Evolutionary conservation across 805 yeast genomes (phyloP).

Genomic region (Hanseniaspora singularis): DNA sequence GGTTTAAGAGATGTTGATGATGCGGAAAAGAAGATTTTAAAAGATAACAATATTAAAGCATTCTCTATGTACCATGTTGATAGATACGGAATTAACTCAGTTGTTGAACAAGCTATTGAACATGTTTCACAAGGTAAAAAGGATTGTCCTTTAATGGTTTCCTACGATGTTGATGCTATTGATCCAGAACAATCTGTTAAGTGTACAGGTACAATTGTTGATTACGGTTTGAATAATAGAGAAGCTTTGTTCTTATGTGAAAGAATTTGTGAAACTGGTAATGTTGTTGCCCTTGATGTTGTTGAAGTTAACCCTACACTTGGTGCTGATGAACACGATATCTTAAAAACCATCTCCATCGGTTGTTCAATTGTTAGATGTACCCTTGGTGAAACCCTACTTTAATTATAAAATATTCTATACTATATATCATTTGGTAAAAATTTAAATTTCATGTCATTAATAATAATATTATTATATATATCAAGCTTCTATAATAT

Average conservation of each 20-base stretch:
- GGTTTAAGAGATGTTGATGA: slow-evolving; percentile 89
- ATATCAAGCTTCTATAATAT: no score
- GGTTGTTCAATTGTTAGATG: slow-evolving; percentile 88
- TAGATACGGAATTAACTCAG: slow-evolving; percentile 82
- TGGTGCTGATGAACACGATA: slow-evolving; percentile 64
- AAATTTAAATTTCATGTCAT: no score
- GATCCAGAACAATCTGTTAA: slow-evolving; percentile 82
- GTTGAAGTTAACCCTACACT: slow-evolving; percentile 89
- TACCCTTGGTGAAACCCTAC: slow-evolving; percentile 82
- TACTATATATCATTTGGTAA: no score
- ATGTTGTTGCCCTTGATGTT: slow-evolving; percentile 73
- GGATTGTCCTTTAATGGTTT: slow-evolving; percentile 61
- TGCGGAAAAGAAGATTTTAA: slow-evolving; percentile 67
- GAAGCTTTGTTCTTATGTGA: slow-evolving; percentile 90
- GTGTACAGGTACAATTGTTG: slow-evolving; percentile 95
- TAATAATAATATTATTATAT: no score
- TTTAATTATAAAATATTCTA: no score
- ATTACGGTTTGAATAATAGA: slow-evolving; percentile 89
- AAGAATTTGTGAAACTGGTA: slow-evolving; percentile 83
- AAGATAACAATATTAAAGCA: slow-evolving; percentile 63
- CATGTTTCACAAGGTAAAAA: slow-evolving; percentile 39
- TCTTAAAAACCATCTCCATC: slow-evolving; percentile 73
- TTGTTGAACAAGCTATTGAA: slow-evolving; percentile 80
- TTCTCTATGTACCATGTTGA: slow-evolving; percentile 94
- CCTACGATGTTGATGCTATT: slow-evolving; percentile 93